A percentile compares a stretch with the other conserved stretches of the same genome.
phyloP scores from a whole-genome alignment of 2,329 filamentous ascomycete species.

The Chaetomium sp. region DNA sequence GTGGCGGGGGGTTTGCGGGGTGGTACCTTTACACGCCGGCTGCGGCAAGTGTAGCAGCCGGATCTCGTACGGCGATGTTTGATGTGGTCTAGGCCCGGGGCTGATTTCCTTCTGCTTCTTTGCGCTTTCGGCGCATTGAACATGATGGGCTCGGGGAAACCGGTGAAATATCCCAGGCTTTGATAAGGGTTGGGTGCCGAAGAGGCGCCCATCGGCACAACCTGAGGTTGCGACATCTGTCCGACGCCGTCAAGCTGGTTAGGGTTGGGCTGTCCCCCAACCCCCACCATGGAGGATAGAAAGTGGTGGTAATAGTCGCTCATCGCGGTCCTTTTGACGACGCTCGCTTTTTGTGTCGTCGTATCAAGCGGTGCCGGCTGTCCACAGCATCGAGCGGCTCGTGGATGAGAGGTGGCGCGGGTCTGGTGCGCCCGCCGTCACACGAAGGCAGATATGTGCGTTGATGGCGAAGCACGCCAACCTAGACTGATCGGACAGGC shows the following conservation, averaged over 20 bases:
- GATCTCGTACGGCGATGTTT: conserved; percentile 93
- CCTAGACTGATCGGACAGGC: neutral
- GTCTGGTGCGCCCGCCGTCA: conserved; percentile 3
- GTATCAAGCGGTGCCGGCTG: neutral
- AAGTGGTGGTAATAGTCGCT: conserved; percentile 61
- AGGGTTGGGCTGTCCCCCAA: conserved; percentile 42
- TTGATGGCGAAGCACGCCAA: neutral
- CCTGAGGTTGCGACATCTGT: conserved; percentile 41
- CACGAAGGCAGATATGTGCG: conserved; percentile 2
- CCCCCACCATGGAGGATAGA: conserved; percentile 55
- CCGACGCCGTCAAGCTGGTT: conserved; percentile 47
- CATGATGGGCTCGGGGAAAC: conserved; percentile 53
- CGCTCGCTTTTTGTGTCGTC: conserved; percentile 2
- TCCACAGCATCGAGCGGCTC: neutral
- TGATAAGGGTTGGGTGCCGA: conserved; percentile 50
- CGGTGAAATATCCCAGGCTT: conserved; percentile 52
- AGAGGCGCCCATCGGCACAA: conserved; percentile 39
- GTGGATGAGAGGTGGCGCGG: neutral
- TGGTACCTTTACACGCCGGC: conserved; percentile 76
- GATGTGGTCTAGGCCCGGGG: conserved; percentile 65
- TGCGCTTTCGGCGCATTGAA: conserved; percentile 52
- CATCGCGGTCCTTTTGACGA: conserved; percentile 44
- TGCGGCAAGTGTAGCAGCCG: conserved; percentile 89
- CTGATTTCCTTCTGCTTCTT: conserved; percentile 55
- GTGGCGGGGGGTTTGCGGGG: neutral